Conservation (phyloP, 1,284 basidiomycete genomes). For the Mycocalia duriaeana region DNA sequence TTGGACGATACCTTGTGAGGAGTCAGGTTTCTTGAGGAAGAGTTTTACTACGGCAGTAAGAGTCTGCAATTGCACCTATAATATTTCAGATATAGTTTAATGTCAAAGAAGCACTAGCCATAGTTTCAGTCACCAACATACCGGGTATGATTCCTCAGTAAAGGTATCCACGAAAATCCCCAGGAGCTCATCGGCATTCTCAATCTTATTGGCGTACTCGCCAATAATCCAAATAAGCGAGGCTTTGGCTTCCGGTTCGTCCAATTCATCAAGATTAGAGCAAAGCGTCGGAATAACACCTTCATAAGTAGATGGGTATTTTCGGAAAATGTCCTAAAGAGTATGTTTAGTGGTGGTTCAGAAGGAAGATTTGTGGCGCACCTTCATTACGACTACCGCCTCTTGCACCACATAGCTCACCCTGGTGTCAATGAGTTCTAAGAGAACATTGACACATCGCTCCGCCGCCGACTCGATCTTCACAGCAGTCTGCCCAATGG, state of each 20-base stretch:
- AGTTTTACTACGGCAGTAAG: slow-evolving; percentile 96
- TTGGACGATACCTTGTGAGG: slow-evolving; percentile 87
- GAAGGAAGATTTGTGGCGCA: slow-evolving; percentile 22
- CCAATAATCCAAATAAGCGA: slow-evolving; percentile 99
- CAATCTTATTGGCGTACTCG: slow-evolving; percentile 95
- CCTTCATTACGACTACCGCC: slow-evolving; percentile 98
- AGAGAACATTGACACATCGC: slow-evolving; percentile 88
- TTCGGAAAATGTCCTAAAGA: slow-evolving; percentile 89
- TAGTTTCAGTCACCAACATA: slow-evolving; percentile 36
- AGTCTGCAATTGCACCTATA: slow-evolving; percentile 88
- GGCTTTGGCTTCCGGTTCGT: slow-evolving; percentile 97
- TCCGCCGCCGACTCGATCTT: slow-evolving; percentile 92
- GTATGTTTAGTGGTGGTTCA: not conserved
- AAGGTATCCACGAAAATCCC: slow-evolving; percentile 90
- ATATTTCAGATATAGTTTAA: too few relatives aligned
- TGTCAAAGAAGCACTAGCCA: too few relatives aligned
- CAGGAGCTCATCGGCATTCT: slow-evolving; percentile 91
- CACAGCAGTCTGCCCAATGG: slow-evolving; percentile 94
- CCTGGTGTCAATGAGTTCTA: slow-evolving; percentile 88
- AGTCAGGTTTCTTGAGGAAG: slow-evolving; percentile 91
- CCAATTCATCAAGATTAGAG: slow-evolving; percentile 91
- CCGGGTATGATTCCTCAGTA: slow-evolving; percentile 88
- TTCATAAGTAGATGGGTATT: slow-evolving; percentile 97
- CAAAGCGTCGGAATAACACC: slow-evolving; percentile 94
- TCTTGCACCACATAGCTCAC: slow-evolving; percentile 98